Conservation (phyloP, 371 early-diverging fungal genomes). For the Zychaea mexicana region DNA sequence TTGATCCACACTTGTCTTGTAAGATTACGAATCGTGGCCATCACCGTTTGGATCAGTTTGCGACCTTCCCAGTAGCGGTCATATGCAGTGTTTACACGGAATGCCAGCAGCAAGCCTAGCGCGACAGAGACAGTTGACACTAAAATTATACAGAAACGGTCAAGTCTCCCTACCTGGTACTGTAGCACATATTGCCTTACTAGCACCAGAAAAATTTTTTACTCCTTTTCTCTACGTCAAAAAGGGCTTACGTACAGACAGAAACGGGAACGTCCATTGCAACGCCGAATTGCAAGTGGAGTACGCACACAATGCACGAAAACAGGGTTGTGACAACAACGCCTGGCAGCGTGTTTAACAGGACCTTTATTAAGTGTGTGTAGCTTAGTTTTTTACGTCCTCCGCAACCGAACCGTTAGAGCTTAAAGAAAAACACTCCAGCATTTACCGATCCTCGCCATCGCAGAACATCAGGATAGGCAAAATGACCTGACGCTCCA, state of each 20-base stretch:
- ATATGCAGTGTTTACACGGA: conserved; percentile 81
- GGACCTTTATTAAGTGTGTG: conserved; percentile 22
- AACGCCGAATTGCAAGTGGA: conserved; percentile 24
- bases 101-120: conserved; percentile 74
- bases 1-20: conserved; percentile 70
- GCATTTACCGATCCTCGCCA: conserved; percentile 46
- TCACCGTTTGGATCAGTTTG: conserved; percentile 62
- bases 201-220: not conserved
- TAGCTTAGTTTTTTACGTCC: not conserved
- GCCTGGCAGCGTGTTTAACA: conserved; percentile 34
- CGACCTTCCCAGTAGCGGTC: conserved; percentile 81
- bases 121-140: conserved; percentile 64
- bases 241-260: conserved; percentile 44
- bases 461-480: conserved; percentile 43
- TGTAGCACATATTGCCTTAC: not conserved
- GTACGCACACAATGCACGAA: conserved; percentile 29
- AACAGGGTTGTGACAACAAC: conserved; percentile 30
- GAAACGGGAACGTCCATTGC: conserved; percentile 37
- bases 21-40: conserved; percentile 60
- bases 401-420: not conserved
- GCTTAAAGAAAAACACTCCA: not conserved
- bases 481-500: conserved; percentile 7
- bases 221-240: too few relatives aligned
- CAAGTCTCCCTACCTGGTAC: not conserved
- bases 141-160: conserved; percentile 14